Conservation (phyloP, 75 land plant species). For the Picea glauca region DNA sequence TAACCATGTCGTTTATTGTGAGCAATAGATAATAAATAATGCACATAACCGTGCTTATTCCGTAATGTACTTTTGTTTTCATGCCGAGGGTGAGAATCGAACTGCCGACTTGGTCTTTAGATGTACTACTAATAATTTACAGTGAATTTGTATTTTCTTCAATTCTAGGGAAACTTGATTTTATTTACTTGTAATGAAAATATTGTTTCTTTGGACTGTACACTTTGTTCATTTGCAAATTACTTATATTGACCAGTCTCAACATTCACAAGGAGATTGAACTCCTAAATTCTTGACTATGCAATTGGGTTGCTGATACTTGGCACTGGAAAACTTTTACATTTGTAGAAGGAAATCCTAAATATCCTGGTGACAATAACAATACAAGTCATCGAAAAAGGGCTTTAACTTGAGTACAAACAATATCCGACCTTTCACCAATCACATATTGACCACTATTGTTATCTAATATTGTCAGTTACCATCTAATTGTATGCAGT, state of each 20-base stretch:
- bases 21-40: too few species aligned
- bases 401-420: background rate
- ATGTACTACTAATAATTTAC: too few species aligned
- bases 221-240: background rate
- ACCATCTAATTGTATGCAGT: background rate
- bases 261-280: background rate
- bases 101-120: too few species aligned
- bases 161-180: too few species aligned
- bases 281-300: background rate
- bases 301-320: background rate
- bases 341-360: background rate
- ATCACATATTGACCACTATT: background rate
- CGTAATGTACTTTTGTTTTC: too few species aligned
- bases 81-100: too few species aligned
- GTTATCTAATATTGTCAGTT: background rate
- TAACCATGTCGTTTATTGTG: too few species aligned
- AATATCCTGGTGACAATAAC: constrained; percentile 7
- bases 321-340: background rate
- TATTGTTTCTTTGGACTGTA: too few species aligned
- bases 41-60: too few species aligned
- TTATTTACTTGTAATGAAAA: too few species aligned
- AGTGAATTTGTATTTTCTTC: too few species aligned
- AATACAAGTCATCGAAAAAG: background rate
- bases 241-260: background rate
- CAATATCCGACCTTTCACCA: background rate